A percentile compares a stretch with the other conserved stretches of the same genome.
phyloP scores from a whole-genome alignment of 1,139 yeast genomes.

The Magnusiomyces sp. region DNA sequence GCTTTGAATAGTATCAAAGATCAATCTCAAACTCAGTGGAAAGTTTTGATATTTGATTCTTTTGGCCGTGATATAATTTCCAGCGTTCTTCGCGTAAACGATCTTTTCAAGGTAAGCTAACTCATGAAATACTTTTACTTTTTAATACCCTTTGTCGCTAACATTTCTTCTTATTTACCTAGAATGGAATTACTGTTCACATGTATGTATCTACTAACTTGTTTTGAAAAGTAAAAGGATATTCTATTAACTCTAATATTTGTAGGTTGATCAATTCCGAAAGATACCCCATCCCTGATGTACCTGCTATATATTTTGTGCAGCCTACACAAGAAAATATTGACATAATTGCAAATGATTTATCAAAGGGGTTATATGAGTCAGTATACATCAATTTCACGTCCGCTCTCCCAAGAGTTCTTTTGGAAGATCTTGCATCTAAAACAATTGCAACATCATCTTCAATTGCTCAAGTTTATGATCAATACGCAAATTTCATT shows the following conservation, averaged over 20 bases:
- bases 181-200: constrained; percentile 88
- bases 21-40: constrained; percentile 70
- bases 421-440: constrained; percentile 83
- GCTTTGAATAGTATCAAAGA: constrained; percentile 12
- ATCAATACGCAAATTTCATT: constrained; percentile 83
- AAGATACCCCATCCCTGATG: constrained; percentile 80
- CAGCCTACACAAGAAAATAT: constrained; percentile 80
- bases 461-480: constrained; percentile 78
- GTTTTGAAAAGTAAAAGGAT: too few relatives aligned
- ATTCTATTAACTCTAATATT: not conserved
- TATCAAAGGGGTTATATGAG: constrained; percentile 66
- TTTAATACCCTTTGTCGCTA: too few relatives aligned
- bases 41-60: constrained; percentile 76
- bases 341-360: constrained; percentile 57
- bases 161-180: constrained; percentile 62
- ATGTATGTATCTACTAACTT: constrained; percentile 27
- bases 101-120: constrained; percentile 45
- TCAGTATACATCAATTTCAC: constrained; percentile 80
- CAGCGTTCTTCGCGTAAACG: constrained; percentile 83
- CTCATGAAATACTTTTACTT: too few relatives aligned
- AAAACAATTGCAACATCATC: constrained; percentile 61
- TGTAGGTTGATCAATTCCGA: constrained; percentile 46
- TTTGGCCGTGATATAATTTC: constrained; percentile 80
- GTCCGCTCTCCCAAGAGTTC: constrained; percentile 62
- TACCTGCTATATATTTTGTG: constrained; percentile 86